Conservation (phyloP, 345 rosid genomes). For the Syzygium jambos region DNA sequence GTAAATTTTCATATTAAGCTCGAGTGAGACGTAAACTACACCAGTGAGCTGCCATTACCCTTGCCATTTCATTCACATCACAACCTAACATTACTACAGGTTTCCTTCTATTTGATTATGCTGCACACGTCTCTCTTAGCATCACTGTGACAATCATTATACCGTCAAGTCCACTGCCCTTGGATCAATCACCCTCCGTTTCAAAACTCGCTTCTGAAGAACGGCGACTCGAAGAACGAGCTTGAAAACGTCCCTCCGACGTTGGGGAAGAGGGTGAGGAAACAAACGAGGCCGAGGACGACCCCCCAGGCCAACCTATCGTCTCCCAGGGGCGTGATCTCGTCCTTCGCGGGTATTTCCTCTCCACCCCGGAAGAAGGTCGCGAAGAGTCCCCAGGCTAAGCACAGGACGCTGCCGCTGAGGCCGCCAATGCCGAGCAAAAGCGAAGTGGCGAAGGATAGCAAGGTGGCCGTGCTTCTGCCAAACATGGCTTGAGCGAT, state of each 20-base stretch:
- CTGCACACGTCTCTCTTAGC: neutral
- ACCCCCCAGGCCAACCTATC: slow-evolving; percentile 76
- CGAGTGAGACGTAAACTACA: no score
- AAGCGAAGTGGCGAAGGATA: slow-evolving; percentile 72
- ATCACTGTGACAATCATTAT: neutral
- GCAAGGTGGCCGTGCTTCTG: slow-evolving; percentile 59
- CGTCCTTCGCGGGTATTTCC: slow-evolving; percentile 81
- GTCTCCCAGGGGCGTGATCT: slow-evolving; percentile 65
- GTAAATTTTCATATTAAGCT: no score
- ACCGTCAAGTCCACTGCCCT: neutral
- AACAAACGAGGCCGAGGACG: slow-evolving; percentile 78
- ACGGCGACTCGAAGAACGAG: slow-evolving; percentile 66
- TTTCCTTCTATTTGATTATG: neutral
- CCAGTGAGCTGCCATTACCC: neutral
- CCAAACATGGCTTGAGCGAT: slow-evolving; percentile 93
- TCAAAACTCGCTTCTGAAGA: slow-evolving; percentile 62
- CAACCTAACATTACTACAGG: neutral
- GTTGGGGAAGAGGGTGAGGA: slow-evolving; percentile 87
- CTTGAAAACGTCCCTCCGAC: slow-evolving; percentile 86
- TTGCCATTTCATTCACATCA: neutral
- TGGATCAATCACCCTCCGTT: neutral
- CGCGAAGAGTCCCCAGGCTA: slow-evolving; percentile 89
- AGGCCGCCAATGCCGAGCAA: slow-evolving; percentile 70
- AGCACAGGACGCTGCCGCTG: slow-evolving; percentile 81
- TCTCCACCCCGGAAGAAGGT: slow-evolving; percentile 95